phyloP scores from a whole-genome alignment of 2,329 filamentous ascomycete species.

The Botrytis medusae region DNA sequence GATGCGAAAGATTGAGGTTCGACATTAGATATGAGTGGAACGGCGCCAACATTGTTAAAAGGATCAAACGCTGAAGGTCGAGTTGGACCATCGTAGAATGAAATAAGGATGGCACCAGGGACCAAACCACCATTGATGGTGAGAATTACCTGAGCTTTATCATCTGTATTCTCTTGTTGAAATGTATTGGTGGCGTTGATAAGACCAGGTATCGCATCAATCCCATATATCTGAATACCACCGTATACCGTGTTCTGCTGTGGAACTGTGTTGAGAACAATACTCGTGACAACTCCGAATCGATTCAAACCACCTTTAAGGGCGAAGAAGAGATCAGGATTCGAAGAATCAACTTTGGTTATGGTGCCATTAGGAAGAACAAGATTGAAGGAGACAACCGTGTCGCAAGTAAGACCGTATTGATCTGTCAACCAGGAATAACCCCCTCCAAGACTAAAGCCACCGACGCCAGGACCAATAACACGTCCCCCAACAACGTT shows the following conservation, averaged over 20 bases:
- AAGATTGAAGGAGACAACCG: conserved; percentile 29
- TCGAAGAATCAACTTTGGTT: conserved; percentile 35
- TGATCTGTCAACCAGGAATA: conserved; percentile 39
- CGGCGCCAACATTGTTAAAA: conserved; percentile 27
- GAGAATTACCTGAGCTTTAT: conserved; percentile 37
- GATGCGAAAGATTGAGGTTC: conserved; percentile 7
- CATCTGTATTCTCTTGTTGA: conserved; percentile 32
- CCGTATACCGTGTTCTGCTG: conserved; percentile 32
- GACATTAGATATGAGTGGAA: conserved; percentile 18
- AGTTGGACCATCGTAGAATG: conserved; percentile 39
- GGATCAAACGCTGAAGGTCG: conserved; percentile 32
- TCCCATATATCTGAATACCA: conserved; percentile 37
- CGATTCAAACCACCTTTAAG: conserved; percentile 33
- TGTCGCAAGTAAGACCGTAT: conserved; percentile 42
- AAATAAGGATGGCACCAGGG: conserved; percentile 26
- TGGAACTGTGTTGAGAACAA: conserved; percentile 40
- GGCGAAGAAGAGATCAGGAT: conserved; percentile 41
- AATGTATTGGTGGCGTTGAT: conserved; percentile 37
- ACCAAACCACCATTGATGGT: conserved; percentile 31
- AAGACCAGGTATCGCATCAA: conserved; percentile 26
- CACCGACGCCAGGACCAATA: conserved; percentile 38
- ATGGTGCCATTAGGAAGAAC: conserved; percentile 39
- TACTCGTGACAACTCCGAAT: conserved; percentile 39
- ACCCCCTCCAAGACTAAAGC: conserved; percentile 40
- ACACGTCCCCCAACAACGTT: conserved; percentile 31